These are phyloP conservation scores for Fusarium euwallaceae DNA, from an alignment of 2,329 filamentous ascomycete genomes.

Conservation along the genomic window DNA sequence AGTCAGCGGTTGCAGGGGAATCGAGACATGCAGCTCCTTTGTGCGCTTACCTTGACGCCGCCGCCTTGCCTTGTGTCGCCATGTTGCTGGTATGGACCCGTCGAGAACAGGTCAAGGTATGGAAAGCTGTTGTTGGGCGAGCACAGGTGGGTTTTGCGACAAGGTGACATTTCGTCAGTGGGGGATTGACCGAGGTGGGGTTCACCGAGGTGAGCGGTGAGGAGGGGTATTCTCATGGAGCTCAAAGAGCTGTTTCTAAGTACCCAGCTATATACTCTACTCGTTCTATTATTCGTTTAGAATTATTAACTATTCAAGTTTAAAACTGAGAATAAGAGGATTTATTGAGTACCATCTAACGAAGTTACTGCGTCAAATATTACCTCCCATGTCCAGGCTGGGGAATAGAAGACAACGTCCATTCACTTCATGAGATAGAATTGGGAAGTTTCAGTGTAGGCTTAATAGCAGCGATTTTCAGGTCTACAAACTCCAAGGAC, in stretches of 20 bases:
- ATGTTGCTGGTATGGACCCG: conserved; percentile 49
- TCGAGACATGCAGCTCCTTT: background rate
- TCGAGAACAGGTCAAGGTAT: conserved; percentile 38
- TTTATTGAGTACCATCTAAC: background rate
- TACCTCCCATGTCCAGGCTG: background rate
- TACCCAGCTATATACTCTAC: background rate
- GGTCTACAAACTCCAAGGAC: background rate
- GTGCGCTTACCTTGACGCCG: conserved; percentile 50
- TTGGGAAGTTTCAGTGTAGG: background rate
- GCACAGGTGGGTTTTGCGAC: conserved; percentile 46
- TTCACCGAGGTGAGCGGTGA: conserved; percentile 47
- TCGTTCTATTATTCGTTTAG: background rate
- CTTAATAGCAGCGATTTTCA: background rate
- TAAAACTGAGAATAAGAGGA: background rate
- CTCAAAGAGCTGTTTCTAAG: background rate
- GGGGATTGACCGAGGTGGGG: conserved; percentile 38
- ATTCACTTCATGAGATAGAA: background rate
- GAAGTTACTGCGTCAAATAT: background rate
- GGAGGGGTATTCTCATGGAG: conserved; percentile 43
- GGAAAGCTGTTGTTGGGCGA: conserved; percentile 41
- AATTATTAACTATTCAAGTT: background rate
- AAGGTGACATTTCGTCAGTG: conserved; percentile 50
- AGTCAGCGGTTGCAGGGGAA: conserved; percentile 28
- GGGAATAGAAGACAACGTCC: background rate
- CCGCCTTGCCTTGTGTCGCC: conserved; percentile 58